Conservation (phyloP, 1,139 yeast genomes). For the Saccharomyces hybrid region DNA sequence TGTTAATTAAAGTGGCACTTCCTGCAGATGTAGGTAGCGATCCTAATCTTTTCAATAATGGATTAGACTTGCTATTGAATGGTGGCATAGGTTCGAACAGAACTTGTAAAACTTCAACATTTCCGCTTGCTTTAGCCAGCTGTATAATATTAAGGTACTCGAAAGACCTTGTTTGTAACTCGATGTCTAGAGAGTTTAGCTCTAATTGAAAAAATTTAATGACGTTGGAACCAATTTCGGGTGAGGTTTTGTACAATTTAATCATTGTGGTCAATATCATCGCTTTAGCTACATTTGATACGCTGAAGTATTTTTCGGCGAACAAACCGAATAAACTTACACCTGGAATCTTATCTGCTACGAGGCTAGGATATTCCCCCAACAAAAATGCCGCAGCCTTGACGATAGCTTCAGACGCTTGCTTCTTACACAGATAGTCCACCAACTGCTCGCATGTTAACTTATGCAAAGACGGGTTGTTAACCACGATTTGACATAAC, state of each 20-base stretch:
- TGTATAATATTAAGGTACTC: constrained; percentile 67
- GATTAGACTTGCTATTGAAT: constrained; percentile 55
- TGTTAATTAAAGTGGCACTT: constrained; percentile 16
- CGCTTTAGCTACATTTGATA: constrained; percentile 54
- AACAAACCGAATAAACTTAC: constrained; percentile 58
- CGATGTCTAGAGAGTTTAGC: constrained; percentile 64
- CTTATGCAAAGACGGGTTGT: constrained; percentile 65
- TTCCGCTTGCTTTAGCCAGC: constrained; percentile 34
- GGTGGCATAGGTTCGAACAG: constrained; percentile 71
- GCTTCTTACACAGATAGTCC: constrained; percentile 36
- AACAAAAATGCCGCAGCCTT: constrained; percentile 70
- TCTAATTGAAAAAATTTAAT: constrained; percentile 67
- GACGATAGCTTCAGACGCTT: constrained; percentile 56
- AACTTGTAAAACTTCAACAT: constrained; percentile 39
- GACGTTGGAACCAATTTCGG: constrained; percentile 44
- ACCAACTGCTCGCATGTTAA: constrained; percentile 52
- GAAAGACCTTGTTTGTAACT: constrained; percentile 78
- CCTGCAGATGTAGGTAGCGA: constrained; percentile 17
- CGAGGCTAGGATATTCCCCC: constrained; percentile 69
- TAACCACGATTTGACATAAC: constrained; percentile 76
- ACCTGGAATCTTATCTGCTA: constrained; percentile 39
- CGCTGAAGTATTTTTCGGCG: constrained; percentile 55
- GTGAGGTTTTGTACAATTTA: constrained; percentile 49
- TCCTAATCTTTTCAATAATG: constrained; percentile 53
- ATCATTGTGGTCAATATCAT: constrained; percentile 66